Conservation (phyloP, 2,329 filamentous ascomycete species). For the Bipolaris gigantea region DNA sequence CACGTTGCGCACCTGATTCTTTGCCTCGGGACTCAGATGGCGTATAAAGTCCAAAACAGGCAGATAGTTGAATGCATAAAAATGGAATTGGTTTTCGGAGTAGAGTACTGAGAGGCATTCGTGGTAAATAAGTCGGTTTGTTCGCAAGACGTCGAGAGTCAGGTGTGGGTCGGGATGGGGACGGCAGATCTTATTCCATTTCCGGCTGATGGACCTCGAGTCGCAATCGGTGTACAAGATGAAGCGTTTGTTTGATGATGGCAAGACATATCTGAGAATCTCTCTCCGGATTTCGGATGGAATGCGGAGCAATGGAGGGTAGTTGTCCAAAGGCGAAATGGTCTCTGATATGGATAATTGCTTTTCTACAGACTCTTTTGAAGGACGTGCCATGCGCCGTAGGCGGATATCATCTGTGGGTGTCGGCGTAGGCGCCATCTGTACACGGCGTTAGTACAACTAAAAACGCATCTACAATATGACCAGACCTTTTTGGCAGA, state of each 20-base stretch:
- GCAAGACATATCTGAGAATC: constrained; percentile 44
- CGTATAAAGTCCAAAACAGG: constrained; percentile 47
- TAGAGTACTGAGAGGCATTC: constrained; percentile 45
- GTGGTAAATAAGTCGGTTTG: constrained; percentile 44
- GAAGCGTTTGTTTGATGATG: constrained; percentile 47
- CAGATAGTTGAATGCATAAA: constrained; percentile 45
- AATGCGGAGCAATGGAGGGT: constrained; percentile 43
- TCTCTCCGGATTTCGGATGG: constrained; percentile 45
- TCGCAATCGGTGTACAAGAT: constrained; percentile 52
- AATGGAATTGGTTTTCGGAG: constrained; percentile 46
- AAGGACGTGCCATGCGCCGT: constrained; percentile 27
- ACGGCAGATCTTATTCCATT: constrained; percentile 41
- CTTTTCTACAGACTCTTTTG: constrained; percentile 38
- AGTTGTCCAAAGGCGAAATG: constrained; percentile 41
- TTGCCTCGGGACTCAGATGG: constrained; percentile 43
- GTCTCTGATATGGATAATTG: constrained; percentile 44
- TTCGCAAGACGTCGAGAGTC: constrained; percentile 41
- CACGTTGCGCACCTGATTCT: constrained; percentile 40
- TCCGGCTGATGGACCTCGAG: constrained; percentile 42
- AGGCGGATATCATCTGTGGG: constrained; percentile 33
- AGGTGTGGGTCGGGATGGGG: constrained; percentile 40
- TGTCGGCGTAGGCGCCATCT: constrained; percentile 35
- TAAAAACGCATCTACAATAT: constrained; percentile 4
- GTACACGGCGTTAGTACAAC: constrained; percentile 20
- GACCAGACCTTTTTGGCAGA: constrained; percentile 40